Evolutionary conservation across 108 stramenopile species (phyloP).

Genomic region (Cyclotella kingstonii): DNA sequence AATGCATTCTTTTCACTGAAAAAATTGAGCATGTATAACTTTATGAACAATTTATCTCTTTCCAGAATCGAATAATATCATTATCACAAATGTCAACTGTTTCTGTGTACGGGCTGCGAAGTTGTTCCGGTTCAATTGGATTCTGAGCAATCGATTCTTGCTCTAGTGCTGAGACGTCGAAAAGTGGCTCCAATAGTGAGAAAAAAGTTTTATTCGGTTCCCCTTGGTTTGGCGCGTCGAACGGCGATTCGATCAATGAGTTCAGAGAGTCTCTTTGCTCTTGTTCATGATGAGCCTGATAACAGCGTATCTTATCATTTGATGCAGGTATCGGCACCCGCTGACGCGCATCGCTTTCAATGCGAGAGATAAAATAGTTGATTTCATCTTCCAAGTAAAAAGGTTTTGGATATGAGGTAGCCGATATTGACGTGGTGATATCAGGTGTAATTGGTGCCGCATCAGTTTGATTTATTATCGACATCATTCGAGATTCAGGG

Average conservation of each 20-base stretch:
- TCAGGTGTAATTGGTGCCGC: neutral
- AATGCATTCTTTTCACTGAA: no score
- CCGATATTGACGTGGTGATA: neutral
- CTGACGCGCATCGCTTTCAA: constrained; percentile 11
- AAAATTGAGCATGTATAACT: neutral
- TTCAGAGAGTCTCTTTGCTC: neutral
- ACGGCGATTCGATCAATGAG: constrained; percentile 4
- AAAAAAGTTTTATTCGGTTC: no score
- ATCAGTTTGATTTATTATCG: no score
- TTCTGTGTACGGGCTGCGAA: constrained; percentile 1
- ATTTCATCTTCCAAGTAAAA: constrained; percentile 21
- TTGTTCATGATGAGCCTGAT: neutral
- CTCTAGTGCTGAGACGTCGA: constrained; percentile 3
- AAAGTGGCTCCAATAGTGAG: constrained; percentile 6
- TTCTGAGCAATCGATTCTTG: neutral
- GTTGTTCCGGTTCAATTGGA: neutral
- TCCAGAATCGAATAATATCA: constrained; percentile 35
- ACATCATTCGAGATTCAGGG: no score
- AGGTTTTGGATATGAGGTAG: neutral
- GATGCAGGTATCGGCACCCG: neutral
- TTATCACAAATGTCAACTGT: constrained; percentile 34
- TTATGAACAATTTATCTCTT: constrained; percentile 2
- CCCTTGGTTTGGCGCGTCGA: constrained; percentile 1
- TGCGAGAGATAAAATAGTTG: constrained; percentile 27
- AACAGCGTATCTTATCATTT: neutral